phyloP scores from a whole-genome alignment of 78 protist genomes.

The Dictyostelium brefeldianum region DNA sequence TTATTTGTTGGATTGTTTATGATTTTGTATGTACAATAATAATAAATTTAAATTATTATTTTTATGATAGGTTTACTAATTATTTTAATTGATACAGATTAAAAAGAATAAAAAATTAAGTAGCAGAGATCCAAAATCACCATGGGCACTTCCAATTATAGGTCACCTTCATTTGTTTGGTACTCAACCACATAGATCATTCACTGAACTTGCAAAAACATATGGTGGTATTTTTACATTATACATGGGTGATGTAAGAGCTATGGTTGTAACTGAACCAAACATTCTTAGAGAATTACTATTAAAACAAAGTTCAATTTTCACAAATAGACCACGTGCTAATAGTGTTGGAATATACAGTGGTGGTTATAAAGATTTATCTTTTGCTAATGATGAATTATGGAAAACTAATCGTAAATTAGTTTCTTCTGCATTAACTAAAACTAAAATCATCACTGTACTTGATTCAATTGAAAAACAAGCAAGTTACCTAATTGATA shows the following conservation, averaged over 20 bases:
- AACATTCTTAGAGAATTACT: conserved; percentile 10
- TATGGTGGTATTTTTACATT: conserved; percentile 17
- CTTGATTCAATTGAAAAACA: conserved; percentile 4
- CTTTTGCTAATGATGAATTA: neutral
- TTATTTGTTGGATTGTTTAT: too few relatives aligned
- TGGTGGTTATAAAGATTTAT: neutral
- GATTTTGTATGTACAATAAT: too few relatives aligned
- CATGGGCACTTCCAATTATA: conserved; percentile 14
- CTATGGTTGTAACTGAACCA: conserved; percentile 16
- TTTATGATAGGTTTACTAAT: neutral
- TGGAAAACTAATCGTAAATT: conserved; percentile 17
- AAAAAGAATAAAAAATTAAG: conserved; percentile 35
- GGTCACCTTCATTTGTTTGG: conserved; percentile 61
- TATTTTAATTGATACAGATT: conserved; percentile 1
- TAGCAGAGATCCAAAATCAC: conserved; percentile 32
- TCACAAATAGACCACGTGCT: conserved; percentile 28
- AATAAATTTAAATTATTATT: neutral
- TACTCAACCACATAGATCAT: conserved; percentile 26
- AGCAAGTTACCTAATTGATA: neutral
- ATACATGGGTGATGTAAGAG: conserved; percentile 53
- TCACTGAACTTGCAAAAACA: neutral
- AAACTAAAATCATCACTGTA: conserved; percentile 28
- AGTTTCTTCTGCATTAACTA: conserved; percentile 35
- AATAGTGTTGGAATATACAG: neutral
- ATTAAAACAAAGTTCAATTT: conserved; percentile 7